Evolutionary conservation across 768 basidiomycete species (phyloP).

Genomic region (Podaxis mareebaensis): DNA sequence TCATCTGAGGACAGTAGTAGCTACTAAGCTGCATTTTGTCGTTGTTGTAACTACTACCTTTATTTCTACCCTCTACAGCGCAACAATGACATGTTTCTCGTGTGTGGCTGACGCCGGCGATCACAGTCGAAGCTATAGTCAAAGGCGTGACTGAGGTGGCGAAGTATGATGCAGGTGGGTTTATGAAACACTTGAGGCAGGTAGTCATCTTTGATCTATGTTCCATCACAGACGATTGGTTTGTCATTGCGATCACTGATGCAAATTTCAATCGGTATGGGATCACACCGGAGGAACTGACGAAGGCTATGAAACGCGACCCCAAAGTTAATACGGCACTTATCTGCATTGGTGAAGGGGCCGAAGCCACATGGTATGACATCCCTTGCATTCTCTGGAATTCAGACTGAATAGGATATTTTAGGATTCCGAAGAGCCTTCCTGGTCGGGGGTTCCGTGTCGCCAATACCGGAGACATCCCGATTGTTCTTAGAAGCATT

Average conservation of each 20-base stretch:
- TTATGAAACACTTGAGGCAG: not conserved
- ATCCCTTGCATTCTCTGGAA: not conserved
- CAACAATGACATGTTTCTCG: not conserved
- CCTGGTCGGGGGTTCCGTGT: conserved; percentile 64
- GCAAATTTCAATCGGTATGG: conserved; percentile 67
- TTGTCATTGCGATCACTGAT: conserved; percentile 70
- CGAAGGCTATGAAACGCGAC: conserved; percentile 55
- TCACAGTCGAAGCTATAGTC: conserved; percentile 61
- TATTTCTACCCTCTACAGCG: no score
- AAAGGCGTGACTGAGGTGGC: conserved; percentile 62
- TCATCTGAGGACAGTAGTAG: no score
- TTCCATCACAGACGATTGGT: conserved; percentile 57
- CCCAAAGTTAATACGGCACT: conserved; percentile 68
- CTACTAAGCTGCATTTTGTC: no score
- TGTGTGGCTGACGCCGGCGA: conserved; percentile 10
- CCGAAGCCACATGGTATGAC: conserved; percentile 59
- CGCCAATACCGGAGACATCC: conserved; percentile 62
- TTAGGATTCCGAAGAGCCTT: conserved; percentile 62
- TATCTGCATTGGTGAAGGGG: conserved; percentile 70
- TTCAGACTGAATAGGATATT: not conserved
- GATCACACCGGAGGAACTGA: conserved; percentile 60
- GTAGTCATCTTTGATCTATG: not conserved
- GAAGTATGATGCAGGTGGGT: conserved; percentile 58
- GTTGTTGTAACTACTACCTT: no score
- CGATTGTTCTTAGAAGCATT: conserved; percentile 61